Evolutionary conservation across 805 yeast species (phyloP).

Genomic region (Starmerella ratchasimensis): DNA sequence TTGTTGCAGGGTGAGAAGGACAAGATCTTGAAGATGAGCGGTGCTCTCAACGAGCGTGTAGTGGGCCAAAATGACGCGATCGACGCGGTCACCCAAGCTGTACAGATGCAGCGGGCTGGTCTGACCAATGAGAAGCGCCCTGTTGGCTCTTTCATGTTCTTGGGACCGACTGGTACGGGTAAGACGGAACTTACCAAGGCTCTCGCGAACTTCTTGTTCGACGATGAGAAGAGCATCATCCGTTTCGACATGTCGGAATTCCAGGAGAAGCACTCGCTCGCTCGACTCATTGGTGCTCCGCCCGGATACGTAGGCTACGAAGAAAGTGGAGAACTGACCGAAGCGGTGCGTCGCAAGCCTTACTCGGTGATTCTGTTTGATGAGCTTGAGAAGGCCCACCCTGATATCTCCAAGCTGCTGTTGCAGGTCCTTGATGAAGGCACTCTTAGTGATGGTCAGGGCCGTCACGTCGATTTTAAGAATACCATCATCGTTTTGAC

Average conservation of each 20-base stretch:
- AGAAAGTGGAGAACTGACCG: constrained; percentile 86
- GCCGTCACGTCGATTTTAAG: constrained; percentile 84
- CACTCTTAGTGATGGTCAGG: constrained; percentile 84
- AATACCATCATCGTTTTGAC: constrained; percentile 95
- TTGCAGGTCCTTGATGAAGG: constrained; percentile 95
- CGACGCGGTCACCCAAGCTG: constrained; percentile 80
- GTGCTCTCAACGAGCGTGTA: constrained; percentile 58
- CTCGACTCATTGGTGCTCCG: constrained; percentile 91
- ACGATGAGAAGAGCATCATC: constrained; percentile 72
- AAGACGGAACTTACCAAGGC: constrained; percentile 92
- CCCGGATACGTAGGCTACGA: constrained; percentile 97
- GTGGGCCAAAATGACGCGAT: constrained; percentile 96
- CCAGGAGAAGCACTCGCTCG: constrained; percentile 84
- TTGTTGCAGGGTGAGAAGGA: constrained; percentile 92
- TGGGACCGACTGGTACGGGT: constrained; percentile 99
- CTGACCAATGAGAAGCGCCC: constrained; percentile 89
- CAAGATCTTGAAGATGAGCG: constrained; percentile 76
- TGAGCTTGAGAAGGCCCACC: constrained; percentile 94
- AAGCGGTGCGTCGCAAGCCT: constrained; percentile 90
- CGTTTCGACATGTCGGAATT: constrained; percentile 97
- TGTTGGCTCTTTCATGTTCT: constrained; percentile 87
- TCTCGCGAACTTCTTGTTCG: constrained; percentile 81
- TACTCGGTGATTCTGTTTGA: constrained; percentile 86
- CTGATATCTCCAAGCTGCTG: constrained; percentile 80
- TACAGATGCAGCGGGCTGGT: constrained; percentile 91